Base-by-base conservation (phyloP, 441 rosid genomes). In the Populus hybrid region DNA sequence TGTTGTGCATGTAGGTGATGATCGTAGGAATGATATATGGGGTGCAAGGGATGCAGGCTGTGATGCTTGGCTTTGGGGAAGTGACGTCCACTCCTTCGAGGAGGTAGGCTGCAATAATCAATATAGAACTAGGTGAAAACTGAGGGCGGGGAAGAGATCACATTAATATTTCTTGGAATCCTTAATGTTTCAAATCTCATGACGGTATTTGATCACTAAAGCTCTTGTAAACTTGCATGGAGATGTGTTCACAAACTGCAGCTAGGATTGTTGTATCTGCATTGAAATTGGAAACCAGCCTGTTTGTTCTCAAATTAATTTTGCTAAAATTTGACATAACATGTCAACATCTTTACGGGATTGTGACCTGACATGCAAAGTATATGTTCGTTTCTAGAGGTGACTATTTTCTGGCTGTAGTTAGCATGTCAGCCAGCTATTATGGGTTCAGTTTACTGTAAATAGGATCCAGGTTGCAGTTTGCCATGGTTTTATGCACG, bases 1-100 rank as follows among this genome's bases (percentile, higher is more conserved):
- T 82, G 93, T 91, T 57, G 95, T 95, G 36, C 99, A 95, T 82
- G 95, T 93, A 53, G 98, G 99, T 70, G 99, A 95, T 81, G 99
- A 95, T 77, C 96, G 99, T 20, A 89, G 99, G 82, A 95, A 95
- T 63, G 99, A 95, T 82, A 71, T 95, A 79, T 95, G 99, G 99
- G 99, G 98, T 2, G 99, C 98, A 38, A 88, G 99, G 80, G 99
- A 91, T 81, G 98, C 99, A 70, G 99, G 98, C 30, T 93, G 98
- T 69, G 97, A 95, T 73, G 99, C 95, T 78, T 95, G 99, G 99
- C 93, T 93, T 20, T 95, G 99, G 99, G 99, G 98, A 82, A 92
- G 91, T 34, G 98, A 95, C 76, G 96, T 95, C 67, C 80, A 87
- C 78, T 93, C 98, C 70, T 95, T 95, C 46, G 81, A 87, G 85